Evolutionary conservation across 2,329 filamentous ascomycete species (phyloP).

Genomic region (Fonsecaea monophora): DNA sequence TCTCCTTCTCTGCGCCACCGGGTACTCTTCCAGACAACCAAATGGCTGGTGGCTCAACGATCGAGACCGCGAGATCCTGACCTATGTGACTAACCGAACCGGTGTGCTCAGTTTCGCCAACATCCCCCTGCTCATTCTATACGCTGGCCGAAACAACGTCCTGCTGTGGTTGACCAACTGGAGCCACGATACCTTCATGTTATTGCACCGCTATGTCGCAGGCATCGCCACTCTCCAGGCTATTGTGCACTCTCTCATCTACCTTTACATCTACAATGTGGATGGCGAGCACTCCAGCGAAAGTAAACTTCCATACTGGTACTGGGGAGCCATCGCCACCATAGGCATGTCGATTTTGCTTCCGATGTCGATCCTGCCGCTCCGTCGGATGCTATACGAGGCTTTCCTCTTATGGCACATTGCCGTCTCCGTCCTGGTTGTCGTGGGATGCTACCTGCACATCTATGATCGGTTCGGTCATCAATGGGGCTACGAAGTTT

Average conservation of each 20-base stretch:
- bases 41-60: constrained; percentile 36
- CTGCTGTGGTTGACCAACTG: constrained; percentile 42
- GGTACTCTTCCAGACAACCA: constrained; percentile 38
- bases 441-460: constrained; percentile 49
- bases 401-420: constrained; percentile 47
- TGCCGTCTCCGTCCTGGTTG: constrained; percentile 42
- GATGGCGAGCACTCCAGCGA: constrained; percentile 20
- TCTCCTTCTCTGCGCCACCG: constrained; percentile 42
- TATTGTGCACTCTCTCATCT: constrained; percentile 34
- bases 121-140: constrained; percentile 29
- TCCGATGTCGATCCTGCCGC: constrained; percentile 40
- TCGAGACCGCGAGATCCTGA: constrained; percentile 17
- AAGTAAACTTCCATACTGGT: constrained; percentile 29
- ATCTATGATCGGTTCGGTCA: constrained; percentile 48
- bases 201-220: constrained; percentile 48
- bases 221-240: constrained; percentile 36
- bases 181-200: constrained; percentile 47
- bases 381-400: constrained; percentile 46
- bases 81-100: constrained; percentile 32
- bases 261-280: constrained; percentile 16
- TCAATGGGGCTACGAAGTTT: constrained; percentile 57
- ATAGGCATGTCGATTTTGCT: constrained; percentile 42
- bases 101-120: constrained; percentile 37
- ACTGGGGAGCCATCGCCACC: constrained; percentile 50
- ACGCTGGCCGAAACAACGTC: constrained; percentile 31